Conservation (phyloP, 768 basidiomycete genomes). For the Scleroderma citrinum region DNA sequence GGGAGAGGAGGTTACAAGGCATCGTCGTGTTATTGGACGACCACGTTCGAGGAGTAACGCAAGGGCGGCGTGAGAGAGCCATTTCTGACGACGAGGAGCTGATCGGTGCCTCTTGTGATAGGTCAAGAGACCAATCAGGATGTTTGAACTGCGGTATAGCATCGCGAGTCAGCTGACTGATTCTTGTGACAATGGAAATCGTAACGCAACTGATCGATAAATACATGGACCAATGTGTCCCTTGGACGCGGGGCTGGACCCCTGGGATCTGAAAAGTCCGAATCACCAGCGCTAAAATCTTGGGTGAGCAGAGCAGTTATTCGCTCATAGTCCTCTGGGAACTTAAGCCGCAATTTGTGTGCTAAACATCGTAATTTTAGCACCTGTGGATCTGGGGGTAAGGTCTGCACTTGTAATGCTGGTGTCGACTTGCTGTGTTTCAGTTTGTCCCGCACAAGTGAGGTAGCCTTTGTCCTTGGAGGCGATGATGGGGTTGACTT, state of each 20-base stretch:
- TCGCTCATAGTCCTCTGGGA: constrained; percentile 44
- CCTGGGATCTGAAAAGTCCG: constrained; percentile 30
- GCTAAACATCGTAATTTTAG: constrained; percentile 50
- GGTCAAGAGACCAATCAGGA: constrained; percentile 75
- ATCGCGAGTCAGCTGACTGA: constrained; percentile 5
- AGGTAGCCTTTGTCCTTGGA: constrained; percentile 17
- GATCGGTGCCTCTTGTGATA: constrained; percentile 53
- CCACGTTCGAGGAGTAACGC: constrained; percentile 79
- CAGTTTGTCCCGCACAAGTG: constrained; percentile 20
- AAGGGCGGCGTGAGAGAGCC: constrained; percentile 73
- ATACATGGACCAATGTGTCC: constrained; percentile 35
- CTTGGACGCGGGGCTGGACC: constrained; percentile 27
- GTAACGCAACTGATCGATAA: constrained; percentile 40
- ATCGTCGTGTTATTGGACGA: constrained; percentile 64
- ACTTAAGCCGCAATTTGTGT: constrained; percentile 48
- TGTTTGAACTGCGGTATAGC: constrained; percentile 62
- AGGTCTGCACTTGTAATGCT: constrained; percentile 33
- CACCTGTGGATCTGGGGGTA: constrained; percentile 42
- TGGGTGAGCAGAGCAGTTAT: constrained; percentile 28
- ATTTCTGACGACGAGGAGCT: constrained; percentile 34
- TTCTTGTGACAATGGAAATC: background rate
- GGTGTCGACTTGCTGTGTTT: constrained; percentile 46
- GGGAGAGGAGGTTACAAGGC: constrained; percentile 77
- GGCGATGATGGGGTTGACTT: constrained; percentile 28
- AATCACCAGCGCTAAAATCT: constrained; percentile 30